Evolutionary conservation across 2,329 filamentous ascomycete species (phyloP).

Genomic region (Hypoxylon rubiginosum): DNA sequence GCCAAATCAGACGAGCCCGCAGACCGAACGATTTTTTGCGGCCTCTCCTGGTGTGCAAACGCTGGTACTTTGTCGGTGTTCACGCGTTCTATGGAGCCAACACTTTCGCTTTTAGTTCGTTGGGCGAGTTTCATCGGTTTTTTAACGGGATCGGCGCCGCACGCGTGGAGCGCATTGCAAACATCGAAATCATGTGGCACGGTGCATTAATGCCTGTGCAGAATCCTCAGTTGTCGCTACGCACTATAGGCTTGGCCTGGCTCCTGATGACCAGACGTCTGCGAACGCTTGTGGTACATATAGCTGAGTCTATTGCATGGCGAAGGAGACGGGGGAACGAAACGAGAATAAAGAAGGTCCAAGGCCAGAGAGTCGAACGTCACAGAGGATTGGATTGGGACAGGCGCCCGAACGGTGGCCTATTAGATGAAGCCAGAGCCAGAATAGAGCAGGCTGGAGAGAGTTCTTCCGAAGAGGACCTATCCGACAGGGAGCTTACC

Average conservation of each 20-base stretch:
- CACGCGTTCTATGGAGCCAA: constrained; percentile 64
- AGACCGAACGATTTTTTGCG: constrained; percentile 56
- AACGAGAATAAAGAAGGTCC: background rate
- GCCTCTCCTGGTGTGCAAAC: constrained; percentile 57
- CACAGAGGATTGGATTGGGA: background rate
- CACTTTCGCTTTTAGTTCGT: constrained; percentile 65
- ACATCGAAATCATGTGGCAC: constrained; percentile 60
- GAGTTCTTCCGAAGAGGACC: background rate
- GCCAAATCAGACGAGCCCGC: constrained; percentile 53
- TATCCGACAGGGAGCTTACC: constrained; percentile 10
- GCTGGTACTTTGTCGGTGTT: constrained; percentile 57
- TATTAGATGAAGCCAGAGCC: background rate
- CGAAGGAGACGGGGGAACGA: constrained; percentile 58
- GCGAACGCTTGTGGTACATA: constrained; percentile 56
- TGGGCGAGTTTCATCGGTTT: constrained; percentile 66
- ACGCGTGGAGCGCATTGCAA: constrained; percentile 58
- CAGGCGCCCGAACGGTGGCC: background rate
- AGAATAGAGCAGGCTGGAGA: background rate
- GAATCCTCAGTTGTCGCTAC: constrained; percentile 50
- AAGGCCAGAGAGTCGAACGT: no score
- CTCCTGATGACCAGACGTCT: constrained; percentile 57
- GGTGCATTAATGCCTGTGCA: constrained; percentile 40
- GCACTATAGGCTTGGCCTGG: constrained; percentile 55
- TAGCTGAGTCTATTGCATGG: constrained; percentile 53
- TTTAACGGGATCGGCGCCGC: constrained; percentile 56